A percentile compares a stretch with the other conserved stretches of the same genome.
These are phyloP conservation scores for Alternaria conjuncta DNA, from an alignment of 2,329 filamentous ascomycete genomes.

Conservation along the genomic window DNA sequence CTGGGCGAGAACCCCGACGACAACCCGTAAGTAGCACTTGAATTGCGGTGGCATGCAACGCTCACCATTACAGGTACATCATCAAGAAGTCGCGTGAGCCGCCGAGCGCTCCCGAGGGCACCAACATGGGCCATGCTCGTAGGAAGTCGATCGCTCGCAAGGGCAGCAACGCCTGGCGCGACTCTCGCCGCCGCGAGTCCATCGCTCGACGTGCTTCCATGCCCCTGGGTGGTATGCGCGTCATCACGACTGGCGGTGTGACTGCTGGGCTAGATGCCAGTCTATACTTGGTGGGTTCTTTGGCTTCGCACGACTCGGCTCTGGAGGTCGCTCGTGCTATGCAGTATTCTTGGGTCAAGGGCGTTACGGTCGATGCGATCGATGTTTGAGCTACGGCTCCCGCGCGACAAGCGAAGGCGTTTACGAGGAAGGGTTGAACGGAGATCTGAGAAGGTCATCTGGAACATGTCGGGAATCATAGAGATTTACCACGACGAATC, in stretches of 20 bases:
- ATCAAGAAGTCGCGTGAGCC: slow-evolving; percentile 63
- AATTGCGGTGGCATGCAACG: background rate
- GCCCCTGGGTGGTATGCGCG: slow-evolving; percentile 70
- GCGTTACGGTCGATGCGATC: slow-evolving; percentile 81
- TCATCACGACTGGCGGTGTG: slow-evolving; percentile 81
- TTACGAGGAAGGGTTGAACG: slow-evolving; percentile 24
- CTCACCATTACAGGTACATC: slow-evolving; percentile 78
- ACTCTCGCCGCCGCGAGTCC: slow-evolving; percentile 79
- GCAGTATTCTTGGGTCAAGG: slow-evolving; percentile 87
- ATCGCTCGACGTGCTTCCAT: slow-evolving; percentile 79
- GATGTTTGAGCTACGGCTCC: slow-evolving; percentile 67
- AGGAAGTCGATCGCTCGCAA: slow-evolving; percentile 65
- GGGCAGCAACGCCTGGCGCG: slow-evolving; percentile 82
- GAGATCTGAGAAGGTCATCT: slow-evolving; percentile 30
- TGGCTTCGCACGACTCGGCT: slow-evolving; percentile 79
- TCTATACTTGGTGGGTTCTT: slow-evolving; percentile 82
- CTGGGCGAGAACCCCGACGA: slow-evolving; percentile 78
- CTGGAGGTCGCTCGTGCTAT: slow-evolving; percentile 75
- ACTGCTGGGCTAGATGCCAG: slow-evolving; percentile 82
- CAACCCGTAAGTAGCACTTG: slow-evolving; percentile 55
- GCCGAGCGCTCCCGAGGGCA: slow-evolving; percentile 61
- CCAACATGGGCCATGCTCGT: slow-evolving; percentile 45
- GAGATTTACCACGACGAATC: slow-evolving; percentile 38
- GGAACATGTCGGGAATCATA: slow-evolving; percentile 33
- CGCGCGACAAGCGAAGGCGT: slow-evolving; percentile 33